Base-by-base conservation (phyloP, 2,329 filamentous ascomycete genomes). In the Alternaria hordeiaustralica region DNA sequence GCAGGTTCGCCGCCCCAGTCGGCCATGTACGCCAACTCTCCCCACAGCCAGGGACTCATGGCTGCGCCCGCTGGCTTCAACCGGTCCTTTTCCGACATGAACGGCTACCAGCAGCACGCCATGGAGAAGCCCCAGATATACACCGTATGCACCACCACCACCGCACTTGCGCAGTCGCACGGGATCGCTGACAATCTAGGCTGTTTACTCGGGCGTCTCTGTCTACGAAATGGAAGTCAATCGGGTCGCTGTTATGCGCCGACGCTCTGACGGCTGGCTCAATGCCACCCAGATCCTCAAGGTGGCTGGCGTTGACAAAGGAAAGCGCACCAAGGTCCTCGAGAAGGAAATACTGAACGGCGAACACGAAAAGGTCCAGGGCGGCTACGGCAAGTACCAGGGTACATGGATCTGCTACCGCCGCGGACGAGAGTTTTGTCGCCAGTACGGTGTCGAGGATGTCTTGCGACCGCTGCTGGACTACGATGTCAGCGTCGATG, bases 151-250 rank as follows among this genome's bases (percentile, higher is more conserved):
- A 46, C 25, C 20, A 30, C 28, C 88, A 87, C 6, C 28, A 23
- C 6, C 28, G 20, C 15, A 43, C 92, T 10, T 56, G 89, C 93
- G 21, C 96, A 96, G 79, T 96, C 93, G 5, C 92, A 25, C 8
- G 15, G 11, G 15, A 10, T 18, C 61, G 55, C 71, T 76, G 65
- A 77, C 65, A 12, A 18, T 18, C 44, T 59, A 70, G 89, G 95
- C 95, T 64, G 92, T 96, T 44, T 98, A 98, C 80, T 98, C 95
- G 8, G 94, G 94, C 70, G 93, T 98, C 49, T 91, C 95, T 65
- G 96, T 99, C 15, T 99, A 98, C 83, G 96, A 99, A 82, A 97
- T 98, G 94, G 94, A 97, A 79, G 92, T 98, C 65, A 96, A 97
- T 78, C 89, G 88, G 49, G 86, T 99, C 69, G 93, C 94, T 23